Percentiles rank a stretch among this genome's conserved stretches.
phyloP scores from a whole-genome alignment of 1,284 basidiomycete genomes.

The Lentinula novae-zelandiae region DNA sequence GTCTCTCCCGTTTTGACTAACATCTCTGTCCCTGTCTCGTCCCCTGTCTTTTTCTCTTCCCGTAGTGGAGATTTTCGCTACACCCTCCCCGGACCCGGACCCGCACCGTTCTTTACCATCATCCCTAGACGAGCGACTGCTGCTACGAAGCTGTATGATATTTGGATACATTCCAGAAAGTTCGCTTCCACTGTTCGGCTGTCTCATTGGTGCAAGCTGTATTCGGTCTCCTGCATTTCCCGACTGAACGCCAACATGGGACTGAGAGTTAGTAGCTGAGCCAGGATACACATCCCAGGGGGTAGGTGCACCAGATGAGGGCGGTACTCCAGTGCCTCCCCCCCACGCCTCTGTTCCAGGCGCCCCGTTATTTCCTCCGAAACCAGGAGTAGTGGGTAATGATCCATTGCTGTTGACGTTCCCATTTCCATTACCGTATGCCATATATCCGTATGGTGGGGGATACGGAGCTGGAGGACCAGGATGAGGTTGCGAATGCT shows the following conservation, averaged over 20 bases:
- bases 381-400: conserved; percentile 2
- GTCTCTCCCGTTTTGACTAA: not conserved
- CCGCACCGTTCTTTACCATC: conserved; percentile 5
- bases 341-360: not conserved
- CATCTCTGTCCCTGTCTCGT: not conserved
- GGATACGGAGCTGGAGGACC: not conserved
- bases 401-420: not conserved
- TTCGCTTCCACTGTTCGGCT: not conserved
- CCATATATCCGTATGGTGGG: not conserved
- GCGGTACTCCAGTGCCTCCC: not conserved
- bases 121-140: conserved; percentile 15
- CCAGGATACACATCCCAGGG: not conserved
- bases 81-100: conserved; percentile 1
- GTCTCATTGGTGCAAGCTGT: conserved; percentile 53
- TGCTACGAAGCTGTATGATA: conserved; percentile 27
- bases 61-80: conserved; percentile 6
- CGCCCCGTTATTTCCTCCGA: not conserved
- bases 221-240: conserved; percentile 37
- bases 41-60: conserved; percentile 13
- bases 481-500: conserved; percentile 16
- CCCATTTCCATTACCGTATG: not conserved
- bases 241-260: not conserved
- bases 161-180: conserved; percentile 20
- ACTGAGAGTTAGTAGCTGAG: not conserved
- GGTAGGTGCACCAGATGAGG: not conserved